Evolutionary conservation across 768 basidiomycete genomes (phyloP).

Genomic region (Mycena haematopus): DNA sequence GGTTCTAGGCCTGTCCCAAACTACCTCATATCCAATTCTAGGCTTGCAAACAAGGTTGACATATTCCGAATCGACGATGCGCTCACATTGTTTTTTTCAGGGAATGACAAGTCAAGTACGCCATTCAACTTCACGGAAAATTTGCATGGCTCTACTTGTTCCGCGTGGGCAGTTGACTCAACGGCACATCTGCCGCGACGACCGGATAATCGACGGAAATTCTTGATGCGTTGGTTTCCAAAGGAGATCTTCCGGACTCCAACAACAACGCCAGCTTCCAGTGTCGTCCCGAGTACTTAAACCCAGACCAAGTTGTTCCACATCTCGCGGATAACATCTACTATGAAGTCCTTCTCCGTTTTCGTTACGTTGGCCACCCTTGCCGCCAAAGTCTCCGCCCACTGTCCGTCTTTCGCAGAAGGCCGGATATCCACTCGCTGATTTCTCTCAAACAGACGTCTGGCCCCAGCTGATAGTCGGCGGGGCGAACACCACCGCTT

Average conservation of each 20-base stretch:
- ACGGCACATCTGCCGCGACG: background rate
- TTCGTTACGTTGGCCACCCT: constrained; percentile 8
- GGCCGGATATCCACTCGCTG: background rate
- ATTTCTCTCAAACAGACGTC: constrained; percentile 5
- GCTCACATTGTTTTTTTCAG: too few species aligned
- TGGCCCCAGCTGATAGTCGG: constrained; percentile 22
- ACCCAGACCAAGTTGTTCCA: too few species aligned
- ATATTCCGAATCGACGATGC: too few species aligned
- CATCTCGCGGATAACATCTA: background rate
- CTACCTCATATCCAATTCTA: too few species aligned
- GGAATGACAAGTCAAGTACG: too few species aligned
- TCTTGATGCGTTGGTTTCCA: background rate
- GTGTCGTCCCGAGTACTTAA: background rate
- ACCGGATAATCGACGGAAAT: constrained; percentile 12
- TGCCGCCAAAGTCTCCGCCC: constrained; percentile 18
- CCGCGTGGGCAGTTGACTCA: background rate
- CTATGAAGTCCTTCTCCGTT: constrained; percentile 11
- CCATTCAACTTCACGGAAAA: background rate
- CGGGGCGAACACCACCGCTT: constrained; percentile 6
- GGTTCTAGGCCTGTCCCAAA: too few species aligned
- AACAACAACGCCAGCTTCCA: background rate
- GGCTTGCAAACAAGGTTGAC: too few species aligned
- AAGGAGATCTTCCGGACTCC: background rate
- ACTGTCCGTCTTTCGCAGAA: constrained; percentile 18
- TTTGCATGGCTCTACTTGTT: background rate